Percentiles rank a stretch among this genome's conserved stretches.
Evolutionary conservation across 2,329 filamentous ascomycete species (phyloP).

Genomic region (Trichophyton verrucosum): DNA sequence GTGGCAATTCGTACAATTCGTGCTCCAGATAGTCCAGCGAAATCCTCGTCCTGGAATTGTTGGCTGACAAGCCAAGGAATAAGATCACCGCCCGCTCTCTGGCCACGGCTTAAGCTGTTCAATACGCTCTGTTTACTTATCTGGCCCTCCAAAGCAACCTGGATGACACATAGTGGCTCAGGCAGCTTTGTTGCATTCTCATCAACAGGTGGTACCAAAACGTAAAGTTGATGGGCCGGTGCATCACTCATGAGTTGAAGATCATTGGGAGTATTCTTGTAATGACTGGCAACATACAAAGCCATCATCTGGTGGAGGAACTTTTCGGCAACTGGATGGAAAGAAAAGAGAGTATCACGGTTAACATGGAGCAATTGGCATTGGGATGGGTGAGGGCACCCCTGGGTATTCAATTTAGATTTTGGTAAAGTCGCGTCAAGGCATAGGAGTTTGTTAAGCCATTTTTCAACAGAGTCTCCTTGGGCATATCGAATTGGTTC

Average conservation of each 20-base stretch:
- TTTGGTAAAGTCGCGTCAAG: conserved; percentile 82
- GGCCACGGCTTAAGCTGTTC: conserved; percentile 76
- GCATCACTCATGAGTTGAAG: conserved; percentile 98
- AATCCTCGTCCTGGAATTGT: conserved; percentile 96
- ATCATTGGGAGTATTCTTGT: conserved; percentile 97
- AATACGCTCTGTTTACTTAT: conserved; percentile 90
- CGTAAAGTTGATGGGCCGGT: conserved; percentile 89
- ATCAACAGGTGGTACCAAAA: conserved; percentile 74
- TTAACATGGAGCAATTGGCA: conserved; percentile 92
- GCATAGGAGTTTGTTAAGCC: conserved; percentile 88
- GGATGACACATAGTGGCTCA: conserved; percentile 87
- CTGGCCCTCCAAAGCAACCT: conserved; percentile 85
- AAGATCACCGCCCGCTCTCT: conserved; percentile 78
- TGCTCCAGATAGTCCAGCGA: conserved; percentile 83
- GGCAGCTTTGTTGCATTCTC: conserved; percentile 68
- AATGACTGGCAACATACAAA: conserved; percentile 90
- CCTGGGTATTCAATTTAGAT: conserved; percentile 57
- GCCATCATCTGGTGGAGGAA: conserved; percentile 98
- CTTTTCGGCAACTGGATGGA: conserved; percentile 91
- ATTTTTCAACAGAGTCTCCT: conserved; percentile 85
- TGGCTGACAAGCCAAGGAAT: conserved; percentile 97
- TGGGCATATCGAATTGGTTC: conserved; percentile 92
- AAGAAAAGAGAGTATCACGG: conserved; percentile 93
- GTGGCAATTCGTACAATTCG: conserved; percentile 90
- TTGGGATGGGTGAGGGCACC: conserved; percentile 78